Conservation (phyloP, 352 stramenopile genomes). For the Pilasporangium apinafurcum region DNA sequence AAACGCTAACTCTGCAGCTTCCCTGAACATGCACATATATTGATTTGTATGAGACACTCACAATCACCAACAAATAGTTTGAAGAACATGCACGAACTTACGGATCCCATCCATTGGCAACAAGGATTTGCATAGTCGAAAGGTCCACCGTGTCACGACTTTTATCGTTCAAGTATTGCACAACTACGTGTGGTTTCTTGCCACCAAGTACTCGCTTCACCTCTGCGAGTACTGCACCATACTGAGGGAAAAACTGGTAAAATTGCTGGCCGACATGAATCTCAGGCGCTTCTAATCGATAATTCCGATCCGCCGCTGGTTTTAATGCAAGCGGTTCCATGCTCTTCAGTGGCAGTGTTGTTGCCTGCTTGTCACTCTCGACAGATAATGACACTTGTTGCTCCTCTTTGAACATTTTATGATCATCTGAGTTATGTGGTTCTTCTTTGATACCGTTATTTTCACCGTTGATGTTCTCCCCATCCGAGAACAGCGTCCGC, state of each 20-base stretch:
- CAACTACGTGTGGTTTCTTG: constrained; percentile 70
- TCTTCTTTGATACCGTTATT: constrained; percentile 22
- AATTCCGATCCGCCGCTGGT: constrained; percentile 37
- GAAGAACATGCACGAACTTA: constrained; percentile 6
- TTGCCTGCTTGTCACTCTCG: no score
- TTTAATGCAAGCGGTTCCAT: constrained; percentile 46
- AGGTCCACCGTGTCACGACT: constrained; percentile 52
- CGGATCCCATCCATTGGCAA: constrained; percentile 77
- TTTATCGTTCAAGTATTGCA: constrained; percentile 59
- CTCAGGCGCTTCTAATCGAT: constrained; percentile 38
- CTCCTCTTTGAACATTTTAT: constrained; percentile 2
- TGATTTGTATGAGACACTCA: not conserved
- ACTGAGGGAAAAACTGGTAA: constrained; percentile 62
- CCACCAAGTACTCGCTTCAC: constrained; percentile 70
- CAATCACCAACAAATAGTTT: not conserved
- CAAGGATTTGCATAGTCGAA: constrained; percentile 65
- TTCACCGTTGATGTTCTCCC: constrained; percentile 42
- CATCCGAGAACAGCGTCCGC: constrained; percentile 57
- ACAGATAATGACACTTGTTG: not conserved
- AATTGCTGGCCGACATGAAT: constrained; percentile 65
- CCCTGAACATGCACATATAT: no score
- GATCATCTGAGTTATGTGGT: not conserved
- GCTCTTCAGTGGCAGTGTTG: constrained; percentile 5
- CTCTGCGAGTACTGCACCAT: constrained; percentile 47
- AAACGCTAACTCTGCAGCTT: constrained; percentile 61